Evolutionary conservation across 2,329 filamentous ascomycete genomes (phyloP).

Genomic region (Graphiopsis chlorocephala): DNA sequence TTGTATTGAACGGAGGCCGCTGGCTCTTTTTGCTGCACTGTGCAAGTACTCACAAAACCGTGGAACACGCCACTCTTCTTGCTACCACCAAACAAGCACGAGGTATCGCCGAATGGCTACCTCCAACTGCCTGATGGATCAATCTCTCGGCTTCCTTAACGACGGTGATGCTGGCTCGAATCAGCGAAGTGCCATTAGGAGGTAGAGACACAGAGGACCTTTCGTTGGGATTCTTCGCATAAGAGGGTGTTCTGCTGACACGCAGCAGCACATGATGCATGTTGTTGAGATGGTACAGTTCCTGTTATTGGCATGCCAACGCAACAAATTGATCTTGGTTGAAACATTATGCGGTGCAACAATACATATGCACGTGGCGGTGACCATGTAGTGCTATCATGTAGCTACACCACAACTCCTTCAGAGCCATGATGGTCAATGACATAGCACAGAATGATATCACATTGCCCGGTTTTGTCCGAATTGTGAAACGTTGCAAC

Average conservation of each 20-base stretch:
- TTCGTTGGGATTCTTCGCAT: neutral
- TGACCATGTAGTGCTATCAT: too few relatives aligned
- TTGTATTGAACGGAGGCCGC: too few relatives aligned
- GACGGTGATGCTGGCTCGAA: neutral
- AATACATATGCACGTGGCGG: neutral
- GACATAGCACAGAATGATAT: conserved; percentile 1
- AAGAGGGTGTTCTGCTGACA: neutral
- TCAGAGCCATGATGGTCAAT: neutral
- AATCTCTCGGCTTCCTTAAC: too few relatives aligned
- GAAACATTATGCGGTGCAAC: neutral
- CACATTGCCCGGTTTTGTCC: neutral
- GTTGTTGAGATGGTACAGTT: neutral
- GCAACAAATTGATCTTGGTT: neutral
- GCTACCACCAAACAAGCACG: neutral
- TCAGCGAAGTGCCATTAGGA: neutral
- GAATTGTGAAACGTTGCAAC: conserved; percentile 2
- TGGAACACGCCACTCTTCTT: too few relatives aligned
- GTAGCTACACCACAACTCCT: neutral
- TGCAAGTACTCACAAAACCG: too few relatives aligned
- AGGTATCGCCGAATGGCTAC: too few relatives aligned
- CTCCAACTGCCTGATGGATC: neutral
- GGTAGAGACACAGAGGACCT: too few relatives aligned
- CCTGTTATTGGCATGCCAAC: neutral
- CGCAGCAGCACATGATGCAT: neutral
- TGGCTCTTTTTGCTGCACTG: too few relatives aligned